Conservation (phyloP, 306 rosid genomes). For the Glycine tomentella region DNA sequence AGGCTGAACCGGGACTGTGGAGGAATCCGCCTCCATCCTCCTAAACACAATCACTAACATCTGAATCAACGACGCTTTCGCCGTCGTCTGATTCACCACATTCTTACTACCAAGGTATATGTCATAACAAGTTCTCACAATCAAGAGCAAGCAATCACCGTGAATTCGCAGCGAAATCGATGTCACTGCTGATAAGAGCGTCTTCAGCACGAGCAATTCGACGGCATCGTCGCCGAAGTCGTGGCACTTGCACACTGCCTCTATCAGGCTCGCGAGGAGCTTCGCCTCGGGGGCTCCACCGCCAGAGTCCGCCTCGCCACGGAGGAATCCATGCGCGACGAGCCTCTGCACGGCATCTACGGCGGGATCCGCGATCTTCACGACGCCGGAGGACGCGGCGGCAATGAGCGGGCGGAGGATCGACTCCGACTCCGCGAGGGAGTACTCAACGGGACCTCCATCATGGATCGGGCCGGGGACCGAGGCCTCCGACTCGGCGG, state of each 20-base stretch:
- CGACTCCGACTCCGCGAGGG: constrained; percentile 80
- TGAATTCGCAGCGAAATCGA: no score
- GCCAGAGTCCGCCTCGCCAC: constrained; percentile 88
- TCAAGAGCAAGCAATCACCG: no score
- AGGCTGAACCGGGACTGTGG: no score
- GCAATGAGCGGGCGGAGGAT: constrained; percentile 82
- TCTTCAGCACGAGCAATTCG: constrained; percentile 86
- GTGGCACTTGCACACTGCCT: constrained; percentile 91
- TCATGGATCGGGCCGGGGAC: constrained; percentile 83
- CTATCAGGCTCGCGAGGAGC: constrained; percentile 78
- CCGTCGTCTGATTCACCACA: no score
- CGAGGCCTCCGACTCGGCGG: constrained; percentile 51
- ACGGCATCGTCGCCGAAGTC: constrained; percentile 87
- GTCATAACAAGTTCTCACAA: no score
- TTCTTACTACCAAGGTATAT: no score
- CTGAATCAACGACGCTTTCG: no score
- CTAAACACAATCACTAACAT: no score
- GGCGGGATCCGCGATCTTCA: constrained; percentile 96
- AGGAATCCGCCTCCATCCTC: no score
- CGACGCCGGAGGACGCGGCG: constrained; percentile 76
- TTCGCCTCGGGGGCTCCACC: constrained; percentile 76
- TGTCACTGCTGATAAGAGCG: constrained; percentile 93
- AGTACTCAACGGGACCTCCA: constrained; percentile 77
- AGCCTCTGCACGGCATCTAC: constrained; percentile 88
- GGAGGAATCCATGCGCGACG: constrained; percentile 81